These are phyloP conservation scores for Kingdonia uniflora DNA, from an alignment of 164 flowering plant species.

Conservation along the genomic window DNA sequence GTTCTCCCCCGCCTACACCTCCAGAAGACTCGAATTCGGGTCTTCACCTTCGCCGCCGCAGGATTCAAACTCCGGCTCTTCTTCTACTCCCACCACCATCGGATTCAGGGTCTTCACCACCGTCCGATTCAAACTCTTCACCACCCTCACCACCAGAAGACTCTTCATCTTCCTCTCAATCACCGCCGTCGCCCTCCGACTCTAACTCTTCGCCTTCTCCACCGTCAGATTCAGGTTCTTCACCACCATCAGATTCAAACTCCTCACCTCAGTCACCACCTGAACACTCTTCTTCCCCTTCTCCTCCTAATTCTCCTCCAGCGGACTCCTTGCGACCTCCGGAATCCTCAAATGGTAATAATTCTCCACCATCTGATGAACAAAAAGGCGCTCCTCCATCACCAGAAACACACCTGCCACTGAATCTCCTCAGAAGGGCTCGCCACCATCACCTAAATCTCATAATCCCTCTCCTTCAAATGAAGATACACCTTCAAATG, in stretches of 20 bases:
- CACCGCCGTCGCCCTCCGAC: constrained; percentile 13
- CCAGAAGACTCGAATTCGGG: constrained; percentile 5
- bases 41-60: neutral
- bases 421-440: neutral
- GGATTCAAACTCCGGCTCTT: neutral
- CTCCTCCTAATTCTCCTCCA: constrained; percentile 14
- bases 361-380: constrained; percentile 9
- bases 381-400: constrained; percentile 7
- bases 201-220: constrained; percentile 13
- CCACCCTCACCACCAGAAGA: constrained; percentile 13
- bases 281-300: constrained; percentile 2
- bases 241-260: constrained; percentile 11
- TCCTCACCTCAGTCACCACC: constrained; percentile 16
- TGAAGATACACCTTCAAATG: constrained; percentile 4
- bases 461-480: constrained; percentile 7
- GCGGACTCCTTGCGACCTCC: neutral
- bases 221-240: neutral
- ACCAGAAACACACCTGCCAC: constrained; percentile 2
- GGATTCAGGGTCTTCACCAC: constrained; percentile 3
- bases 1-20: neutral
- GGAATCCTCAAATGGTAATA: neutral
- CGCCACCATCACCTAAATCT: constrained; percentile 4
- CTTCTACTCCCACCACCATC: too few relatives aligned
- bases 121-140: constrained; percentile 7
- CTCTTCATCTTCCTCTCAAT: too few relatives aligned